These are phyloP conservation scores for Candida mesenterica DNA, from an alignment of 1,139 yeast genomes.

Conservation along the genomic window DNA sequence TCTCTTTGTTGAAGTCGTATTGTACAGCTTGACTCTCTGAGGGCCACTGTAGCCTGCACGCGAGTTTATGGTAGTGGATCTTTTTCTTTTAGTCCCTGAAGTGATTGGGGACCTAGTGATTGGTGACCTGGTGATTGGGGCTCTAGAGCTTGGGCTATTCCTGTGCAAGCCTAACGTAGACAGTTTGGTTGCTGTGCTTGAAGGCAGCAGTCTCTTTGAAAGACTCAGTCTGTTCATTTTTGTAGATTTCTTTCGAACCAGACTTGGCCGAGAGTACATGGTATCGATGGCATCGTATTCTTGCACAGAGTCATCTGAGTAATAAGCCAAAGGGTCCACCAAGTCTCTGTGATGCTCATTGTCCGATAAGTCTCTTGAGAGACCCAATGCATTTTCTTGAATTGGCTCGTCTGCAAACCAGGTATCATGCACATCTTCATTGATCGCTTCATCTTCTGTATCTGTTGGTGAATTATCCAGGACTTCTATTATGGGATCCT, in stretches of 20 bases:
- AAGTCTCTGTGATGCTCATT: background rate
- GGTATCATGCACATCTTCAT: background rate
- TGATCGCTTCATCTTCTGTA: background rate
- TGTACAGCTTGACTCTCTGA: background rate
- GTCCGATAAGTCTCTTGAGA: background rate
- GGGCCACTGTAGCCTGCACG: constrained; percentile 2
- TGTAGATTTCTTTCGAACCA: constrained; percentile 2
- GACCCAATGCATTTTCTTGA: background rate
- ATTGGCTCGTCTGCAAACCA: background rate
- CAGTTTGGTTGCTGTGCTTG: too few relatives aligned
- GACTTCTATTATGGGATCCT: too few relatives aligned
- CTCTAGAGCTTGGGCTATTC: too few relatives aligned
- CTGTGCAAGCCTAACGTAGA: background rate
- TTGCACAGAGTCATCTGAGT: constrained; percentile 10
- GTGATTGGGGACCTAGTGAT: too few relatives aligned
- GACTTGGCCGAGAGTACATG: constrained; percentile 13
- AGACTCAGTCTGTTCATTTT: too few relatives aligned
- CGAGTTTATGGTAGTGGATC: background rate
- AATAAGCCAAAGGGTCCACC: background rate
- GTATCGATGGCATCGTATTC: constrained; percentile 23
- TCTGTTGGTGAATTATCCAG: background rate
- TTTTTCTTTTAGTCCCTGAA: background rate
- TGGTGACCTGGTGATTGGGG: too few relatives aligned
- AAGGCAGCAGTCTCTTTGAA: background rate
- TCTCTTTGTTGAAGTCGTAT: background rate